Conservation (phyloP, 1,284 basidiomycete genomes). For the Exobasidium cylindrosporum region DNA sequence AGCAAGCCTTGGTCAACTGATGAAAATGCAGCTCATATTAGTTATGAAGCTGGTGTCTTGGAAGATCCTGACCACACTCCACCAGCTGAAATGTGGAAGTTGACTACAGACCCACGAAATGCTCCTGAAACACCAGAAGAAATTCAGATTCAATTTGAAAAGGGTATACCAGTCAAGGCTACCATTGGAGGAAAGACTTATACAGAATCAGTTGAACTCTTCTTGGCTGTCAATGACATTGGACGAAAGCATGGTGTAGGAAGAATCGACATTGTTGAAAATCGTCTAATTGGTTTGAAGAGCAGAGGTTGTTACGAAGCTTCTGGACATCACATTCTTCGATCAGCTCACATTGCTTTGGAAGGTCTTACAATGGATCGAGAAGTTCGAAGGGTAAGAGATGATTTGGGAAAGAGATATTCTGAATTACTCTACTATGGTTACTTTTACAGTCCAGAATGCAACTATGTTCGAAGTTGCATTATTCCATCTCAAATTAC, state of each 20-base stretch:
- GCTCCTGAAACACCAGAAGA: conserved; percentile 79
- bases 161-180: conserved; percentile 65
- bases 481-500: conserved; percentile 87
- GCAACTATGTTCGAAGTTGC: conserved; percentile 75
- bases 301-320: conserved; percentile 98
- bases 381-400: conserved; percentile 89
- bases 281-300: conserved; percentile 97
- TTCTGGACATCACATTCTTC: conserved; percentile 91
- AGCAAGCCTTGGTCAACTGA: conserved; percentile 96
- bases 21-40: conserved; percentile 99
- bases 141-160: conserved; percentile 67
- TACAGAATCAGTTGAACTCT: conserved; percentile 93
- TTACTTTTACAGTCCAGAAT: conserved; percentile 91
- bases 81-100: conserved; percentile 99
- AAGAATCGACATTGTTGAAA: conserved; percentile 97
- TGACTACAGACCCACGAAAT: conserved; percentile 78
- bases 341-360: conserved; percentile 90
- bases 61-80: conserved; percentile 95
- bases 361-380: conserved; percentile 96
- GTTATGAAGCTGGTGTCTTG: conserved; percentile 97
- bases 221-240: conserved; percentile 84
- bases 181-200: conserved; percentile 43
- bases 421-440: conserved; percentile 92
- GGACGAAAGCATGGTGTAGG: conserved; percentile 93
- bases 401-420: conserved; percentile 64